Percentiles rank a stretch among this genome's conserved stretches.
Evolutionary conservation across 805 yeast genomes (phyloP).

Genomic region (Dipodascus albidus): DNA sequence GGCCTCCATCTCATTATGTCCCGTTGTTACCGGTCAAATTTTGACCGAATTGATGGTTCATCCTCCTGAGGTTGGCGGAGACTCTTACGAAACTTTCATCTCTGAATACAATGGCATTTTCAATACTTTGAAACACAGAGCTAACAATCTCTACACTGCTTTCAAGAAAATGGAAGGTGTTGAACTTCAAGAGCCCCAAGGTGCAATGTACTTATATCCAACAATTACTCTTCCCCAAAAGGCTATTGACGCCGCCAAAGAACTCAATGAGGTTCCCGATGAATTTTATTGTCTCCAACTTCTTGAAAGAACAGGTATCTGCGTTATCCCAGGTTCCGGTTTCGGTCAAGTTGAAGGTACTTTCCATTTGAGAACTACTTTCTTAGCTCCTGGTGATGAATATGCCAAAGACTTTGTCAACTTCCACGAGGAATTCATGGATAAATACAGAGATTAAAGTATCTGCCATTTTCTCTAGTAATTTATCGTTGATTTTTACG

Average conservation of each 20-base stretch:
- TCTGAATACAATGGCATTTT: slow-evolving; percentile 54
- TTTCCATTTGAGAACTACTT: slow-evolving; percentile 90
- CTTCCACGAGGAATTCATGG: slow-evolving; percentile 68
- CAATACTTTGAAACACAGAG: slow-evolving; percentile 49
- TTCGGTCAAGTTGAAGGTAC: slow-evolving; percentile 90
- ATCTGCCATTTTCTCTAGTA: no score
- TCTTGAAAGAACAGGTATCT: slow-evolving; percentile 82
- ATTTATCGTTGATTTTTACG: no score
- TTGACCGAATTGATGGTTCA: slow-evolving; percentile 85
- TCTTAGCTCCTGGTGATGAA: slow-evolving; percentile 88
- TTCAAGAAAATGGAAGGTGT: slow-evolving; percentile 74
- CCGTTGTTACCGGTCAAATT: slow-evolving; percentile 93
- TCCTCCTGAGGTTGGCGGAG: slow-evolving; percentile 76
- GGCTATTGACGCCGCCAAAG: slow-evolving; percentile 51
- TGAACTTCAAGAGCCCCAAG: slow-evolving; percentile 79
- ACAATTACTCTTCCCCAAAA: slow-evolving; percentile 50
- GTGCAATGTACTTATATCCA: slow-evolving; percentile 98
- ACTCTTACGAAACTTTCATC: slow-evolving; percentile 55
- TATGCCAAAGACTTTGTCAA: slow-evolving; percentile 71
- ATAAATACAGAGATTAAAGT: slow-evolving; percentile 28
- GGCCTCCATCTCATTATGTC: slow-evolving; percentile 85
- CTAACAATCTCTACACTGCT: slow-evolving; percentile 53
- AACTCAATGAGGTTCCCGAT: slow-evolving; percentile 53
- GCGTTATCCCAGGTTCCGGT: slow-evolving; percentile 96
- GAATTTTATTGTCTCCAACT: slow-evolving; percentile 81